Base-by-base conservation (phyloP, 306 rosid genomes). In the Inga laurina region DNA sequence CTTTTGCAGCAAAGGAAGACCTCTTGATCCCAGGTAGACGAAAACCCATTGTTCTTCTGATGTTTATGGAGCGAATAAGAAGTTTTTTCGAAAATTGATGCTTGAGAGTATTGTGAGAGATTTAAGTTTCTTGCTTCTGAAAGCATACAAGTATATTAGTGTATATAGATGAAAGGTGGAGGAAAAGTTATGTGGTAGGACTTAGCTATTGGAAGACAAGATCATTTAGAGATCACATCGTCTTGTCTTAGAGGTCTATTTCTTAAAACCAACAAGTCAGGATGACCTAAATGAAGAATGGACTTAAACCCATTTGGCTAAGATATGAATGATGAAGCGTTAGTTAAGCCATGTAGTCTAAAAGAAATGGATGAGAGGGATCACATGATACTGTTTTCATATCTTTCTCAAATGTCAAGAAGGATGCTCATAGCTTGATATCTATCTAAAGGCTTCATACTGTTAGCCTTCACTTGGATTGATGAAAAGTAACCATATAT, bases 11-110 rank as follows among this genome's bases (percentile, higher is more conserved):
- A 56, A 74, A 85, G 35, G 85, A 71, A 71, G 88, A 74, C 30
- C 79, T 49, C 65, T 65, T 78, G 21, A 81, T 78, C 67, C 78
- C 79, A 27, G 85, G 84, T 61, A 84, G 84, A 51, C 61, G 88
- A 70, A 87, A 61, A 75, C 79, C 27, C 73, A 67, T 34, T 37
- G 18, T 15, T 46, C 54, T 48, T 48, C 54, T 48, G 11, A 48
- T 48, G 18, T 48, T 64, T 21, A 71, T 8, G 51, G 2, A 46
- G 51, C 9, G 13, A 46, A 46, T 46, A 46, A 8, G 51, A 8
- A 41, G 11, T 69, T 2, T 43, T 70, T 21, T 32, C 0, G 19
- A 43, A 67, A 15, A 15, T 35, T 35, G 41, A 12, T 48, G 39
- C n/a, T 46, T 12, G 41, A 22, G 19, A 21, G 52, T 41, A 2